Base-by-base conservation (phyloP, 2,329 filamentous ascomycete genomes). In the Ascochyta fabae region DNA sequence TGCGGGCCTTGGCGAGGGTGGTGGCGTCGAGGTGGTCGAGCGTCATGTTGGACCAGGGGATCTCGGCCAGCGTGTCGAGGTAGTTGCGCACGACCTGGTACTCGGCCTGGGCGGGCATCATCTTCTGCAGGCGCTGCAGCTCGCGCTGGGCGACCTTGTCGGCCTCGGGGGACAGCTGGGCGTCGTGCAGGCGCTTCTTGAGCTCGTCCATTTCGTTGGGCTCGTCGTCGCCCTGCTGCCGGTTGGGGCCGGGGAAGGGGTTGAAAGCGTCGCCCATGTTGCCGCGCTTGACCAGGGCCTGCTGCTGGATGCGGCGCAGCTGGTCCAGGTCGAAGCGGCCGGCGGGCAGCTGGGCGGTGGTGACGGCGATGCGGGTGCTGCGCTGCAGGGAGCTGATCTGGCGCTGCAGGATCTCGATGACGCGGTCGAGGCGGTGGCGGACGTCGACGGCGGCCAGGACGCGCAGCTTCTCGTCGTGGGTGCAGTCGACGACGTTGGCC, bases 31-130 rank as follows among this genome's bases (percentile, higher is more conserved):
- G 84, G 29, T 92, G 87, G 70, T 98, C 94, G 58, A 95, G 88
- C 0, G 94, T 98, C 47, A 86, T 81, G 61, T 87, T 87, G 2
- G 88, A 86, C 95, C 95, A 99, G 0, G 95, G 95, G 45, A 99
- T 95, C 72, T 99, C 95, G 0, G 92, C 85, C 53, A 99, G 79
- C 12, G 92, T 98, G 77, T 99, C 95, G 12, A 99, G 83, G 78
- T 97, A 99, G 45, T 92, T 96, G 61, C 94, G 83, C 63, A 90
- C 92, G 12, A 99, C 94, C 60, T 95, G 91, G 71, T 97, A 97
- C 71, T 99, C 95, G 34, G 96, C 94, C 72, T 98, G 95, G 46
- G 91, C 91, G 0, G 95, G 93, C 69, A 92, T 93, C 91, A 98
- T 98, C 80, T 96, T 96, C 69, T 90, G 90, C 59, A 99, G 78